These are phyloP conservation scores for Saccharomycopsis sp. DNA, from an alignment of 805 yeast genomes.

Conservation along the genomic window DNA sequence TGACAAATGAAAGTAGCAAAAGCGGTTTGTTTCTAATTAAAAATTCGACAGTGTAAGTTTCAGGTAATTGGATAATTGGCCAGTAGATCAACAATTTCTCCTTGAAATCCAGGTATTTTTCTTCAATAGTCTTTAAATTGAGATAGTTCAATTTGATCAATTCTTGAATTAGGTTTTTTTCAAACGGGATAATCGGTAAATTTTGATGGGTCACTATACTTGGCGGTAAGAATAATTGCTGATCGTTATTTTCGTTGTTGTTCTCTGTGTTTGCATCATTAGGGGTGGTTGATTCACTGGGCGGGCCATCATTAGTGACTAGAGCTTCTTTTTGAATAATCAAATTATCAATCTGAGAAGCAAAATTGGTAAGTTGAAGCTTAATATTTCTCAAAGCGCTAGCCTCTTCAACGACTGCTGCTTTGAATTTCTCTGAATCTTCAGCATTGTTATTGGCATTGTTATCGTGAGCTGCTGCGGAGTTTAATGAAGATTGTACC, in stretches of 20 bases:
- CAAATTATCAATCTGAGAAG: slow-evolving; percentile 20
- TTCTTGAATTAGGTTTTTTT: slow-evolving; percentile 33
- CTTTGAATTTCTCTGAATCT: background rate
- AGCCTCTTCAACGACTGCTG: slow-evolving; percentile 11
- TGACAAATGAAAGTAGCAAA: slow-evolving; percentile 36
- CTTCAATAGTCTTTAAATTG: slow-evolving; percentile 30
- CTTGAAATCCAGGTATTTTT: slow-evolving; percentile 32
- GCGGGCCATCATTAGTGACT: background rate
- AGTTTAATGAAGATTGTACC: slow-evolving; percentile 3
- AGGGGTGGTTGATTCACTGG: background rate
- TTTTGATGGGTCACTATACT: slow-evolving; percentile 18
- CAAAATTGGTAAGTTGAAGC: slow-evolving; percentile 16
- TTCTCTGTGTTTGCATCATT: slow-evolving; percentile 32
- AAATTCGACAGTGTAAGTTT: slow-evolving; percentile 32
- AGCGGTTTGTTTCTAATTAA: slow-evolving; percentile 38
- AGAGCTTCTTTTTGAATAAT: slow-evolving; percentile 14
- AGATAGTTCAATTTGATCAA: slow-evolving; percentile 32
- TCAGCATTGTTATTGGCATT: background rate
- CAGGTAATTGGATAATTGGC: slow-evolving; percentile 42
- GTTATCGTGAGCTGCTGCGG: background rate
- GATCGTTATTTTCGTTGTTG: slow-evolving; percentile 25
- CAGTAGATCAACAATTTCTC: slow-evolving; percentile 37
- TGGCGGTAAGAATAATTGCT: slow-evolving; percentile 6
- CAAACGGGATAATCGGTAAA: slow-evolving; percentile 33
- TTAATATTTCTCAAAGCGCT: slow-evolving; percentile 13